Conservation (phyloP, 2,329 filamentous ascomycete species). For the Aspergillus sp. region DNA sequence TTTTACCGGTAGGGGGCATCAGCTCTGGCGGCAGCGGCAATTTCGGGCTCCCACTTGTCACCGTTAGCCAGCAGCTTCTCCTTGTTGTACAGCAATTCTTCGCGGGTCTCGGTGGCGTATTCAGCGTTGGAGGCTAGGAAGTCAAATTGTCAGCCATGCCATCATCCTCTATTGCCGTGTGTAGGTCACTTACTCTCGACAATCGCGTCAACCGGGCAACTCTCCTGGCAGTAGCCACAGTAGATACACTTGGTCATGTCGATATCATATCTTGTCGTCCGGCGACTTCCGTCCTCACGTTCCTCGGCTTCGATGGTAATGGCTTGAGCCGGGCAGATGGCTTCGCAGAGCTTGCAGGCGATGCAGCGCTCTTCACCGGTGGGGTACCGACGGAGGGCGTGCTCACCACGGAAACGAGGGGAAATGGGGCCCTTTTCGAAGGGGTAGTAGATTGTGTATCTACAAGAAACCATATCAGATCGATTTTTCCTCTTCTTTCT, state of each 20-base stretch:
- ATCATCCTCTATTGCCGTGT: constrained; percentile 11
- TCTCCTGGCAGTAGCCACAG: constrained; percentile 98
- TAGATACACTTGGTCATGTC: constrained; percentile 99
- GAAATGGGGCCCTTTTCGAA: constrained; percentile 99
- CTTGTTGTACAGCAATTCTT: constrained; percentile 98
- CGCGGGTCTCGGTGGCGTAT: constrained; percentile 71
- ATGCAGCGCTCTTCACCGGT: constrained; percentile 98
- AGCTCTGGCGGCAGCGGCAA: constrained; percentile 84
- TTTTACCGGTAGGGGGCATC: constrained; percentile 83
- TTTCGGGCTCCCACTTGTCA: constrained; percentile 96
- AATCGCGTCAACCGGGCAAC: constrained; percentile 94
- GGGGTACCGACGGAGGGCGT: constrained; percentile 91
- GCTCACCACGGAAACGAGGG: constrained; percentile 94
- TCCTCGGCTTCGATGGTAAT: constrained; percentile 99
- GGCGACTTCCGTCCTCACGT: constrained; percentile 87
- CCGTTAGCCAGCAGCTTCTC: constrained; percentile 84
- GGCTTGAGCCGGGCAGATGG: constrained; percentile 93
- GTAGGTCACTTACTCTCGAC: constrained; percentile 54
- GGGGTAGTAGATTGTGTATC: constrained; percentile 97
- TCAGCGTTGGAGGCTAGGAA: constrained; percentile 59
- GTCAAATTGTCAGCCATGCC: constrained; percentile 2
- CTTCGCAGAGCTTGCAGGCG: constrained; percentile 98
- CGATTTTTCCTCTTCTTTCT: not conserved
- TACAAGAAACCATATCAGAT: constrained; percentile 31
- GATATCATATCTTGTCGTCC: constrained; percentile 96